Evolutionary conservation across 805 yeast species (phyloP).

Genomic region (Suhomyces faveliae): DNA sequence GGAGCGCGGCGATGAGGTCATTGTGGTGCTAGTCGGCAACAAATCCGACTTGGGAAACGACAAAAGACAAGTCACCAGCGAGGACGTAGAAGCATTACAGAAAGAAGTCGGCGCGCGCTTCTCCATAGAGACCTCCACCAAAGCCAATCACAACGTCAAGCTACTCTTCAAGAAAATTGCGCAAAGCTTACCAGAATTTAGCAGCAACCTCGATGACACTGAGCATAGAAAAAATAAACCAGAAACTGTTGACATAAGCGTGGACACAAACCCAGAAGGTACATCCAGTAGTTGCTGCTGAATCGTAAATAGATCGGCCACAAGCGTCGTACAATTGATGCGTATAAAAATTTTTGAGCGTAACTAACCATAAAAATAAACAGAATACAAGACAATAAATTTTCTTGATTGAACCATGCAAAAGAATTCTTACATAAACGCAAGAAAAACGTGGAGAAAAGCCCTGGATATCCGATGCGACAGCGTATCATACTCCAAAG

Average conservation of each 20-base stretch:
- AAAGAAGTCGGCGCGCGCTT: conserved; percentile 70
- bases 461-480: neutral
- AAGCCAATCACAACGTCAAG: conserved; percentile 92
- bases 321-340: neutral
- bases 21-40: conserved; percentile 88
- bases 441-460: neutral
- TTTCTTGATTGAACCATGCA: neutral
- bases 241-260: conserved; percentile 40
- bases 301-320: neutral
- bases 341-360: neutral
- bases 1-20: conserved; percentile 89
- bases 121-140: conserved; percentile 91
- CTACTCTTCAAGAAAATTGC: conserved; percentile 87
- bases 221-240: conserved; percentile 22
- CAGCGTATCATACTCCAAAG: too few relatives aligned
- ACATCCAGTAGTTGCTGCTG: conserved; percentile 3
- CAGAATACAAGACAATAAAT: neutral
- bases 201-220: conserved; percentile 7
- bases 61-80: conserved; percentile 75
- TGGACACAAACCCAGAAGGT: conserved; percentile 22
- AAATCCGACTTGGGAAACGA: conserved; percentile 73
- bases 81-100: conserved; percentile 82
- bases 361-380: neutral
- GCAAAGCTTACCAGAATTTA: conserved; percentile 80
- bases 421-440: neutral